These are phyloP conservation scores for Corynespora cassiicola DNA, from an alignment of 2,329 filamentous ascomycete genomes.

Conservation along the genomic window DNA sequence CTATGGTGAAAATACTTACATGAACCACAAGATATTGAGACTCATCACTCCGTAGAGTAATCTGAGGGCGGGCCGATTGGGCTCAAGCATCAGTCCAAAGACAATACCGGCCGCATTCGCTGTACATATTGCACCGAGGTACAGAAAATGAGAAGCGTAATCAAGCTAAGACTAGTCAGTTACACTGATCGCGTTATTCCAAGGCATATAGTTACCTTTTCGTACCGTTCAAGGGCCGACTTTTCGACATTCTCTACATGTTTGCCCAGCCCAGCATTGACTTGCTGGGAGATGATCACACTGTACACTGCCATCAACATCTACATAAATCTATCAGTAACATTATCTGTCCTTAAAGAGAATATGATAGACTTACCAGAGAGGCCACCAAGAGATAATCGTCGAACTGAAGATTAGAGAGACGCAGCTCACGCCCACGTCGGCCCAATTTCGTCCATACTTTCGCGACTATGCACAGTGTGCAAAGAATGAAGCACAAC, in stretches of 20 bases:
- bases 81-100: slow-evolving; percentile 1
- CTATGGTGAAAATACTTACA: no score
- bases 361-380: slow-evolving; percentile 1
- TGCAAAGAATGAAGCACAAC: slow-evolving; percentile 14
- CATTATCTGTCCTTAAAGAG: background rate
- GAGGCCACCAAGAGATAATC: slow-evolving; percentile 3
- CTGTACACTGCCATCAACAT: slow-evolving; percentile 2
- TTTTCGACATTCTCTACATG: background rate
- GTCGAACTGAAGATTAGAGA: slow-evolving; percentile 5
- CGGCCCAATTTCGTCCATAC: slow-evolving; percentile 13
- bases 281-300: slow-evolving; percentile 12
- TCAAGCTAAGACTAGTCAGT: no score
- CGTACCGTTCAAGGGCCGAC: slow-evolving; percentile 1
- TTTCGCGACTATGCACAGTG: slow-evolving; percentile 10
- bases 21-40: no score
- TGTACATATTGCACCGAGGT: slow-evolving; percentile 1
- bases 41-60: no score
- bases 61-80: no score
- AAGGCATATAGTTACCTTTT: no score
- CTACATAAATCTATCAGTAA: slow-evolving; percentile 1
- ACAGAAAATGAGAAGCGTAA: slow-evolving; percentile 6
- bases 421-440: background rate
- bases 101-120: background rate
- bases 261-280: slow-evolving; percentile 10
- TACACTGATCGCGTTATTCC: no score